A percentile compares a stretch with the other conserved stretches of the same genome.
phyloP scores from a whole-genome alignment of 2,329 filamentous ascomycete genomes.

The Fusarium scirpi region DNA sequence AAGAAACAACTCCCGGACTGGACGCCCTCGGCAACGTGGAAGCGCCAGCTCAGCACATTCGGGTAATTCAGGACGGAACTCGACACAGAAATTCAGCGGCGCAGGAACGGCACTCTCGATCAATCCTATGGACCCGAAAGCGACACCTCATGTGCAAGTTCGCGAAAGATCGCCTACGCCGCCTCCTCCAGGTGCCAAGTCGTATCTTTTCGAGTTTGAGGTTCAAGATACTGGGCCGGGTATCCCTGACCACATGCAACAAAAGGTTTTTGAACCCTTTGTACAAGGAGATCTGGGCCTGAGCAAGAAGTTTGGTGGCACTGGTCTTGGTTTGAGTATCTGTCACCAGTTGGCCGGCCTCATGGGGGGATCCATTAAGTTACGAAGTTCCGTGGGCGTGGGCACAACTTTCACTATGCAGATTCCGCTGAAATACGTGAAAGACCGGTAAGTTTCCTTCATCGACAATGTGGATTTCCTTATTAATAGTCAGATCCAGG shows the following conservation, averaged over 20 bases:
- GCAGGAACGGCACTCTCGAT: slow-evolving; percentile 69
- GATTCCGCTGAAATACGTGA: slow-evolving; percentile 82
- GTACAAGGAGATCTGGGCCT: slow-evolving; percentile 91
- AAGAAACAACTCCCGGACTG: slow-evolving; percentile 58
- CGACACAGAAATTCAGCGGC: slow-evolving; percentile 43
- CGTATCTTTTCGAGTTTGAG: slow-evolving; percentile 86
- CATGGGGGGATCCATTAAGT: slow-evolving; percentile 81
- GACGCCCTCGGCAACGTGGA: slow-evolving; percentile 58
- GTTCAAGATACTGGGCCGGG: slow-evolving; percentile 90
- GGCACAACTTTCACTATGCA: slow-evolving; percentile 86
- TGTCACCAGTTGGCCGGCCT: slow-evolving; percentile 86
- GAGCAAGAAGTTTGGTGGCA: slow-evolving; percentile 91
- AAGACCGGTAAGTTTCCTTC: slow-evolving; percentile 61
- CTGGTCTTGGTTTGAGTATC: slow-evolving; percentile 88
- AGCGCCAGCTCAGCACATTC: slow-evolving; percentile 65
- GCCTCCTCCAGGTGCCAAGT: slow-evolving; percentile 71
- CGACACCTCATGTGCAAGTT: slow-evolving; percentile 59
- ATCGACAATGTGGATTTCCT: not conserved
- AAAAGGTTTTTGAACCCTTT: slow-evolving; percentile 92
- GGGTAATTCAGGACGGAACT: slow-evolving; percentile 55
- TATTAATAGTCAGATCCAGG: slow-evolving; percentile 49
- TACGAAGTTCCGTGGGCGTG: slow-evolving; percentile 77
- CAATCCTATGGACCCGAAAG: slow-evolving; percentile 71
- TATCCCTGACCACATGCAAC: slow-evolving; percentile 80
- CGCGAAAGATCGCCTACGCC: slow-evolving; percentile 70